These are phyloP conservation scores for Pachysandra terminalis DNA, from an alignment of 164 flowering plant species.

Conservation along the genomic window DNA sequence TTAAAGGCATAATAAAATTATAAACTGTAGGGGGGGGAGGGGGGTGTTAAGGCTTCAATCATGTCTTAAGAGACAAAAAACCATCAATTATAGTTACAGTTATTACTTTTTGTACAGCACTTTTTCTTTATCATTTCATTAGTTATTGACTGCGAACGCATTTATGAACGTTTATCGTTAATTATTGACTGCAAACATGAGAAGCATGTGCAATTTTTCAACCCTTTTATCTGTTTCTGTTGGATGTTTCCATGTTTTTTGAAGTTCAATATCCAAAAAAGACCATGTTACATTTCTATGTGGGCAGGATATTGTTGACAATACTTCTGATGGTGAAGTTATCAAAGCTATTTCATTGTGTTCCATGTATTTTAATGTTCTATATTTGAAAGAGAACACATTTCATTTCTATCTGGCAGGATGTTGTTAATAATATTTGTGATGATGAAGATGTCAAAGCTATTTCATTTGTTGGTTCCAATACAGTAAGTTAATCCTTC, in stretches of 20 bases:
- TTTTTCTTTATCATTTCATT: too few relatives aligned
- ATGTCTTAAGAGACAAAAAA: too few relatives aligned
- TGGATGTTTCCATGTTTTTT: neutral
- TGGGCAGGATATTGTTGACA: constrained; percentile 79
- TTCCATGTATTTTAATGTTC: neutral
- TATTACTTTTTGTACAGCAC: too few relatives aligned
- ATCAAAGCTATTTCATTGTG: too few relatives aligned
- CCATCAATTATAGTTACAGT: too few relatives aligned
- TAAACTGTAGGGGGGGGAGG: too few relatives aligned
- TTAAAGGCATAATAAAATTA: too few relatives aligned
- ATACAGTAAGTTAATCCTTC: constrained; percentile 50
- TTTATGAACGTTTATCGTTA: too few relatives aligned
- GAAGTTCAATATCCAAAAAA: neutral
- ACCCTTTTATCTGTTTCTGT: neutral
- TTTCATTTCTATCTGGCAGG: constrained; percentile 41
- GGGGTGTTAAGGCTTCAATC: too few relatives aligned
- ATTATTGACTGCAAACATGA: too few relatives aligned
- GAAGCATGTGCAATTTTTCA: neutral
- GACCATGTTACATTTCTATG: constrained; percentile 5
- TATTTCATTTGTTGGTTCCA: constrained; percentile 95
- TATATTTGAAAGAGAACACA: constrained; percentile 1
- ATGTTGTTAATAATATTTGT: constrained; percentile 85
- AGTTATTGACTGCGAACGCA: too few relatives aligned
- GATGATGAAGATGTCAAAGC: constrained; percentile 87
- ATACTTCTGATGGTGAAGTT: constrained; percentile 85